Conservation (phyloP, 306 rosid genomes). For the cucumber (Cucumis sativus) region DNA sequence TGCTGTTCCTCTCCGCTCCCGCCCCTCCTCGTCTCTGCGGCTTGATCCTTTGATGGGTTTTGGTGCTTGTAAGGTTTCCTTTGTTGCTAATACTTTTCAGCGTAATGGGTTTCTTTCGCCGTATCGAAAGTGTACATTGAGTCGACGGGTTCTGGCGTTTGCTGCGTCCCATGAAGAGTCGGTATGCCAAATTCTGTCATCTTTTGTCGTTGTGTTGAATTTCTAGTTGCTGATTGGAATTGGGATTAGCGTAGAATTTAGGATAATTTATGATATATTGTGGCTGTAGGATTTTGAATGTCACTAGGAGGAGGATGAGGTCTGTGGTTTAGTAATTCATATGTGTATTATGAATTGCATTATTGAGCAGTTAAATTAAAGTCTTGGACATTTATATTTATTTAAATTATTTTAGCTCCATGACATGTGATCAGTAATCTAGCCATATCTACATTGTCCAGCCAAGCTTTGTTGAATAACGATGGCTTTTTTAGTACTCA, state of each 20-base stretch:
- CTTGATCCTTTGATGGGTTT: slow-evolving; percentile 31
- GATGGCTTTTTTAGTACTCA: background rate
- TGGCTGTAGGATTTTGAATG: background rate
- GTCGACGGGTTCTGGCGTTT: slow-evolving; percentile 22
- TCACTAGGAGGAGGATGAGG: background rate
- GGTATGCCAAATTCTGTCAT: slow-evolving; percentile 26
- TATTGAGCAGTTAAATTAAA: background rate
- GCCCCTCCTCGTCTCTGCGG: slow-evolving; percentile 11
- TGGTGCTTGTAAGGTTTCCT: slow-evolving; percentile 19
- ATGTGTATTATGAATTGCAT: background rate
- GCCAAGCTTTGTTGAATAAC: background rate
- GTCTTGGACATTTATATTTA: background rate
- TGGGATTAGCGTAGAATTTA: background rate
- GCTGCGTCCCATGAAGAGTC: slow-evolving; percentile 54
- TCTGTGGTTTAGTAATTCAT: background rate
- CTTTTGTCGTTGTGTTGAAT: background rate
- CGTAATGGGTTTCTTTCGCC: slow-evolving; percentile 15
- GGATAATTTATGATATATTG: background rate
- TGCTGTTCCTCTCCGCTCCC: slow-evolving; percentile 4
- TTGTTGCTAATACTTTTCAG: slow-evolving; percentile 7
- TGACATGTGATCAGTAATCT: background rate
- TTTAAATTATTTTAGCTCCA: background rate
- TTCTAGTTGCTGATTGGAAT: background rate
- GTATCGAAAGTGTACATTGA: slow-evolving; percentile 18
- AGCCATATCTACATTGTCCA: background rate